Percentiles rank a stretch among this genome's conserved stretches.
phyloP scores from a whole-genome alignment of 2,329 filamentous ascomycete genomes.

The Ophiocordyceps camponoti-leonardi region DNA sequence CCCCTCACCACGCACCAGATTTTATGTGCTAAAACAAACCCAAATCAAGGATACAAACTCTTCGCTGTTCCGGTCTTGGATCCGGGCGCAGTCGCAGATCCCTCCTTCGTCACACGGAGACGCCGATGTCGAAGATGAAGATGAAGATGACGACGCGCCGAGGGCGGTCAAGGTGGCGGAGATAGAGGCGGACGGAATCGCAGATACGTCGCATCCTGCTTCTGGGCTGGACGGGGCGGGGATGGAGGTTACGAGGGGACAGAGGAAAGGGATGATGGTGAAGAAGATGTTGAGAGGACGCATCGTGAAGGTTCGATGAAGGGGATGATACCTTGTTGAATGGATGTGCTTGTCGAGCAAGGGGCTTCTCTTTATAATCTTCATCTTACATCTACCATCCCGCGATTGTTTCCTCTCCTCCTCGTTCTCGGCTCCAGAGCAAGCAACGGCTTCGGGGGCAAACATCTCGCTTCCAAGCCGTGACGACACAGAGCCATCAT shows the following conservation, averaged over 20 bases:
- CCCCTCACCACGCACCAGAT: too few relatives aligned
- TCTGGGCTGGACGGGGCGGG: neutral
- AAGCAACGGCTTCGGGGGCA: neutral
- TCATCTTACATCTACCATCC: neutral
- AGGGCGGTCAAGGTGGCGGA: neutral
- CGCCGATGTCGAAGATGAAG: neutral
- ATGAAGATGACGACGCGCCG: neutral
- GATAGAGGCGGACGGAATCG: too few relatives aligned
- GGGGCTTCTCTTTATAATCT: neutral
- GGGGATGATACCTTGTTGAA: too few relatives aligned
- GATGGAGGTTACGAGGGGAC: neutral
- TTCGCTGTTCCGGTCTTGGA: conserved; percentile 11
- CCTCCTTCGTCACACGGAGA: conserved; percentile 7
- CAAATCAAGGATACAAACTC: conserved; percentile 7
- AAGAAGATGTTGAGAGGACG: neutral
- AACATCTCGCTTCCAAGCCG: conserved; percentile 1
- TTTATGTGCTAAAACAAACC: neutral
- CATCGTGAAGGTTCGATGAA: neutral
- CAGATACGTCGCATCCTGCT: neutral
- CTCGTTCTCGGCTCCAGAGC: neutral
- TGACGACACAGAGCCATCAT: neutral
- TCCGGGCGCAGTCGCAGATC: conserved; percentile 11
- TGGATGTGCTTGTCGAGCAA: neutral
- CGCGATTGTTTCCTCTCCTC: too few relatives aligned
- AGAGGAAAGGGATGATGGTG: neutral